Conservation (phyloP, 2,329 filamentous ascomycete genomes). For the Aureobasidium lini region DNA sequence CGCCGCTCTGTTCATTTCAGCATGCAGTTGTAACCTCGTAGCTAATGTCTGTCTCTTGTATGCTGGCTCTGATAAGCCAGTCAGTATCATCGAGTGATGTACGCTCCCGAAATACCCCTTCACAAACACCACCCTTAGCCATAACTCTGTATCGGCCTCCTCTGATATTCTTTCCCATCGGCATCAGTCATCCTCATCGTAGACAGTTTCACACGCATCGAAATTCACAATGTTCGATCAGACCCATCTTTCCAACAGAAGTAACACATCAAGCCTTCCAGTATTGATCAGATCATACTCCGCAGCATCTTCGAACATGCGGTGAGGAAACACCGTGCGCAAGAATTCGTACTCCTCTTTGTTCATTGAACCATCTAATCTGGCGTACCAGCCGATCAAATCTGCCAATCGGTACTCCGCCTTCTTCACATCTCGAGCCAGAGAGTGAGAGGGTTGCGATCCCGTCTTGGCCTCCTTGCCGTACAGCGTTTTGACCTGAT, state of each 20-base stretch:
- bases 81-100: no score
- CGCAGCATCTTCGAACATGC: neutral
- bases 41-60: no score
- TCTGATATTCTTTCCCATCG: neutral
- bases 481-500: neutral
- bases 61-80: no score
- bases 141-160: no score
- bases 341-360: neutral
- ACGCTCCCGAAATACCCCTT: no score
- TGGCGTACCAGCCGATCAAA: neutral
- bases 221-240: neutral
- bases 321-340: neutral
- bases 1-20: no score
- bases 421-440: neutral
- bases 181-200: neutral
- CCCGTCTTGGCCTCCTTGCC: neutral
- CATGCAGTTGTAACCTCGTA: no score
- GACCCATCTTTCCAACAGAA: neutral
- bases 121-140: no score
- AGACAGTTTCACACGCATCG: neutral
- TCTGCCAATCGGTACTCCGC: neutral
- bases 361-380: neutral
- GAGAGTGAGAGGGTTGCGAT: neutral
- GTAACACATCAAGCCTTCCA: neutral
- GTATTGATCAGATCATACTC: conserved; percentile 7